Base-by-base conservation (phyloP, 768 basidiomycete species). In the Nidula microcarpa region DNA sequence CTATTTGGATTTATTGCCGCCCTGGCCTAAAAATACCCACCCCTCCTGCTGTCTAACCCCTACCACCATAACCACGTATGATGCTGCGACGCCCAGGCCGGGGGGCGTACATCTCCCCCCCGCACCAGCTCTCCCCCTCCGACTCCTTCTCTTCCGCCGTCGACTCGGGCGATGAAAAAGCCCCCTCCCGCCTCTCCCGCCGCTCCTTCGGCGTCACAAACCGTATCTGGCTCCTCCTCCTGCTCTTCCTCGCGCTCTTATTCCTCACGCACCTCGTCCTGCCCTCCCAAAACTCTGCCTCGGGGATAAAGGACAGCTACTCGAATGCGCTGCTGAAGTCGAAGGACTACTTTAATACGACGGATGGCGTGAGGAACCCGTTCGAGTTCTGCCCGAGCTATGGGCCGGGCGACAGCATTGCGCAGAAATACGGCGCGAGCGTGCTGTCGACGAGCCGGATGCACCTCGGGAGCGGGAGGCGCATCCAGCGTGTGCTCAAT, bases 371-470 rank as follows among this genome's bases (percentile, higher is more conserved):
- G 18, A 76, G 79, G 6, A 86, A 82, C 52, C 95, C 96, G 0
- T 99, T 99, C 68, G 73, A 77, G 1, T 99, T 98, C 68, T 99
- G 96, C 66, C 96, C 96, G 0, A 78, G 85, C 1, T 91, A 89
- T 64, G 91, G 92, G 1, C 86, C 87, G 2, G 84, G 84, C 1
- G 96, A 98, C 67, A 77, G 79, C 35, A 76, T 98, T 44, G 91
- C 86, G 2, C 68, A 74, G 23, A 88, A 88, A 68, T 91, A 97
- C 64, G 91, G 94, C 11, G 76, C 86, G 2, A 72, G 86, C 52
- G 73, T 81, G 10, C 78, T 98, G 13, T 77, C 90, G 9, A 86
- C 86, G 69, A 91, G 82, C 54, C 72, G 90, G 49, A 65, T 90
- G 52, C 87, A 96, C 65, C 61, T 84, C 0, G 94, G 94, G 1